These are phyloP conservation scores for Geotrichum ghanense DNA, from an alignment of 805 yeast genomes.

Conservation along the genomic window DNA sequence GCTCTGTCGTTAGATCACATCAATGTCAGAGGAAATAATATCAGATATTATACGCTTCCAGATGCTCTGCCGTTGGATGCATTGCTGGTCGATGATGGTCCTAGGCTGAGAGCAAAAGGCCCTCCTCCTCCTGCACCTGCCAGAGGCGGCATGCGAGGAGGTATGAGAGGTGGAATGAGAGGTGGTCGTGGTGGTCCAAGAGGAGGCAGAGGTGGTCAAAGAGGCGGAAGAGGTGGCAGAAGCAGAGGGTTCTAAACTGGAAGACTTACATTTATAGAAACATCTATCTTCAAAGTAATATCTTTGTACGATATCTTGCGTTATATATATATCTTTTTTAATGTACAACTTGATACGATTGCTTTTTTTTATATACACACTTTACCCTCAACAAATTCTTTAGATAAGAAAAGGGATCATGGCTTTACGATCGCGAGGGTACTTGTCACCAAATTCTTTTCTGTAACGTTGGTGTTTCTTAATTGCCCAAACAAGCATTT, in stretches of 20 bases:
- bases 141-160: slow-evolving; percentile 4
- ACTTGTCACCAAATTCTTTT: slow-evolving; percentile 62
- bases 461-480: slow-evolving; percentile 66
- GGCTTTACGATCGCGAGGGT: slow-evolving; percentile 70
- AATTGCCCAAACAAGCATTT: slow-evolving; percentile 88
- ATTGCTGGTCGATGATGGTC: slow-evolving; percentile 32
- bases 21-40: slow-evolving; percentile 80
- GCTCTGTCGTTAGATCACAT: slow-evolving; percentile 65
- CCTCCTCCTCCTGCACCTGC: slow-evolving; percentile 13
- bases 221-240: slow-evolving; percentile 19
- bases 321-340: no score
- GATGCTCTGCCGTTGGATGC: slow-evolving; percentile 65
- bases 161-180: slow-evolving; percentile 5
- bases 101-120: slow-evolving; percentile 26
- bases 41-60: slow-evolving; percentile 73
- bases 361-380: not conserved
- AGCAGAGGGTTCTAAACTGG: slow-evolving; percentile 14
- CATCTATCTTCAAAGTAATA: no score
- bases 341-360: not conserved
- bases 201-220: slow-evolving; percentile 16
- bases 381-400: slow-evolving; percentile 5
- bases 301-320: no score
- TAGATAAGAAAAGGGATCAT: slow-evolving; percentile 65
- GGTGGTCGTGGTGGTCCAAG: slow-evolving; percentile 8
- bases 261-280: no score